These are phyloP conservation scores for Sphagnurus paluster DNA, from an alignment of 1,284 basidiomycete genomes.

Conservation along the genomic window DNA sequence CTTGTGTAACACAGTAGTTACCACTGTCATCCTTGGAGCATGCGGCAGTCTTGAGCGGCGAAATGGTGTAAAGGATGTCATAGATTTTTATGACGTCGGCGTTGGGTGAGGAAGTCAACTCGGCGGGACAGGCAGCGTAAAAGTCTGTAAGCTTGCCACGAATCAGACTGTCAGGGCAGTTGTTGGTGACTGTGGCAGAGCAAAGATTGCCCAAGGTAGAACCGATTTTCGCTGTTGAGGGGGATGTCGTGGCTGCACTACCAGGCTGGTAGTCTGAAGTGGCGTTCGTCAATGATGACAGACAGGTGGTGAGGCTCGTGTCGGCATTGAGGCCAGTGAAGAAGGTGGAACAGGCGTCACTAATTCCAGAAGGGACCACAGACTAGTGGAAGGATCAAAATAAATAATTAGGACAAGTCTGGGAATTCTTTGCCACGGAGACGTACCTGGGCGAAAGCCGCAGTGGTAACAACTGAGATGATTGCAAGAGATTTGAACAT, in stretches of 20 bases:
- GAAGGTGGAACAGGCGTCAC: slow-evolving; percentile 57
- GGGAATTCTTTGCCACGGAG: slow-evolving; percentile 3
- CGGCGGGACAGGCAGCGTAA: slow-evolving; percentile 64
- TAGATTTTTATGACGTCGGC: slow-evolving; percentile 61
- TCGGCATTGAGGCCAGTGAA: slow-evolving; percentile 66
- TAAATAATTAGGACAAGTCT: slow-evolving; percentile 9
- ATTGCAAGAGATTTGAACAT: slow-evolving; percentile 53
- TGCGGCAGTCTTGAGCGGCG: slow-evolving; percentile 64
- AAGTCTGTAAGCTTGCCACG: slow-evolving; percentile 66
- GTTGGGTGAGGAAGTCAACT: slow-evolving; percentile 59
- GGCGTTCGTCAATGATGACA: slow-evolving; percentile 61
- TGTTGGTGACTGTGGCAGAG: slow-evolving; percentile 32
- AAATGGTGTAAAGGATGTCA: slow-evolving; percentile 75
- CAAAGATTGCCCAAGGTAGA: slow-evolving; percentile 64
- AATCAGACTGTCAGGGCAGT: slow-evolving; percentile 63
- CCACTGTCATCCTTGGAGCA: slow-evolving; percentile 76
- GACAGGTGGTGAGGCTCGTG: slow-evolving; percentile 58
- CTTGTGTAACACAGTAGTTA: slow-evolving; percentile 62
- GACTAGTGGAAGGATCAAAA: slow-evolving; percentile 14
- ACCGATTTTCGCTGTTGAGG: slow-evolving; percentile 48
- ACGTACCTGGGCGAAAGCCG: slow-evolving; percentile 44
- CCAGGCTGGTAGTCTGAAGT: slow-evolving; percentile 61
- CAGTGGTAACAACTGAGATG: slow-evolving; percentile 45
- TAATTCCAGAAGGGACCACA: slow-evolving; percentile 66
- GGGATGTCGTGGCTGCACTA: slow-evolving; percentile 36